phyloP scores from a whole-genome alignment of 495 filamentous ascomycete species.

The Tuber melanosporum region DNA sequence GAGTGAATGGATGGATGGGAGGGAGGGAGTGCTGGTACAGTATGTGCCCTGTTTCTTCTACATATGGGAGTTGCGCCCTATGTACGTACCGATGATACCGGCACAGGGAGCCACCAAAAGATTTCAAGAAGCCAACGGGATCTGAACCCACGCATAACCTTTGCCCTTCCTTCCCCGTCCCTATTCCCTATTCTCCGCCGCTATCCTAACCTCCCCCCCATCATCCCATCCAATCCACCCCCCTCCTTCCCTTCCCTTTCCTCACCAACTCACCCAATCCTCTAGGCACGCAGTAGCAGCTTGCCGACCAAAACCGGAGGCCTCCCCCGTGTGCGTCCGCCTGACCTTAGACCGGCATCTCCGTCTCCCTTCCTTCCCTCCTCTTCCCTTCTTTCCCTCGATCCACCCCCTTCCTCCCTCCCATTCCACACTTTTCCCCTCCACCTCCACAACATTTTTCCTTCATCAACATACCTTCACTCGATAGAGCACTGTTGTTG shows the following conservation, averaged over 20 bases:
- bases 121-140: neutral
- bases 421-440: neutral
- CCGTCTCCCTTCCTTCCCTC: slow-evolving; percentile 20
- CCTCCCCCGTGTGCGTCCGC: slow-evolving; percentile 37
- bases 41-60: neutral
- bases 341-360: slow-evolving; percentile 36
- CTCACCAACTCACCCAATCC: slow-evolving; percentile 4
- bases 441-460: neutral
- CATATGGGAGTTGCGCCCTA: neutral
- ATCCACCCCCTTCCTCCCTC: slow-evolving; percentile 2
- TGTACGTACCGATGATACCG: slow-evolving; percentile 1
- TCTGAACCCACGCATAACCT: slow-evolving; percentile 21
- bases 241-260: slow-evolving; percentile 7
- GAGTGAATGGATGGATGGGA: neutral
- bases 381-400: slow-evolving; percentile 16
- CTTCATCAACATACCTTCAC: neutral
- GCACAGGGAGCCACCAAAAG: neutral
- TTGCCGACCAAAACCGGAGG: slow-evolving; percentile 39
- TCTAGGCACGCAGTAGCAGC: slow-evolving; percentile 19
- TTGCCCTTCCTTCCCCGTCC: slow-evolving; percentile 9
- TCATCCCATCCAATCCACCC: no score
- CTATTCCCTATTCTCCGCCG: slow-evolving; percentile 9
- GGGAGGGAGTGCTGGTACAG: neutral
- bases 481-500: neutral
- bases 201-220: neutral